These are phyloP conservation scores for Ceratocystis ficicola DNA, from an alignment of 2,329 filamentous ascomycete species.

Conservation along the genomic window DNA sequence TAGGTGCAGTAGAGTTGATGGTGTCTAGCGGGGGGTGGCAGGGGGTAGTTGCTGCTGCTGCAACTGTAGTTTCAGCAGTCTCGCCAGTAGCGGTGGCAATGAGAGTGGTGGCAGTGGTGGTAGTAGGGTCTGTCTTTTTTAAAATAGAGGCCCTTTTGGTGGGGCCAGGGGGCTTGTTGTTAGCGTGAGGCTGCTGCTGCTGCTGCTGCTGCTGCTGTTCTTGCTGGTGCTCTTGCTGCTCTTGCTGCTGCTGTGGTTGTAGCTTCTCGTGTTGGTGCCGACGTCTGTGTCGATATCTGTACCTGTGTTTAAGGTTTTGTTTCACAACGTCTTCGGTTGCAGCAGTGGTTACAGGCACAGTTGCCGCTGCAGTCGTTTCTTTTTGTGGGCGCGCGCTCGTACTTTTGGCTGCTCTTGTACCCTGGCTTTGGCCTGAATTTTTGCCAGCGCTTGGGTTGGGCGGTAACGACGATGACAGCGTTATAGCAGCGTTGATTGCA, in stretches of 20 bases:
- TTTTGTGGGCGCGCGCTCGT: neutral
- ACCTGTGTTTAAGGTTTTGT: conserved; percentile 12
- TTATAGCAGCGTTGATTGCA: conserved; percentile 8
- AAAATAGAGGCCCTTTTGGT: neutral
- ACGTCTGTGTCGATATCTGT: conserved; percentile 1
- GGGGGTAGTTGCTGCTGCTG: neutral
- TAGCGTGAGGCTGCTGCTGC: neutral
- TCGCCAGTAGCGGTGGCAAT: conserved; percentile 1
- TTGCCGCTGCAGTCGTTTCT: neutral
- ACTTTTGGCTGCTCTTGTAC: neutral
- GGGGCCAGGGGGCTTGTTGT: neutral
- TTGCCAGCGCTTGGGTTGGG: neutral
- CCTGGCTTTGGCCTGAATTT: neutral
- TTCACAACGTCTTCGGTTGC: conserved; percentile 4
- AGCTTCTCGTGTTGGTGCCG: neutral
- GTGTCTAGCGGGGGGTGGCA: neutral
- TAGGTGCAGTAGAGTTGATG: neutral
- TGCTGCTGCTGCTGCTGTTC: too few species aligned
- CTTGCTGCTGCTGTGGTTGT: neutral
- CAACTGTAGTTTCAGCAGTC: neutral
- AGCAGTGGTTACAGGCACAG: neutral
- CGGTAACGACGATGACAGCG: neutral
- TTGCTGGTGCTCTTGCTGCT: too few species aligned
- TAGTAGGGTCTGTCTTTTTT: neutral
- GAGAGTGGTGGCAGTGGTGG: neutral